These are phyloP conservation scores for Verticillium albo-atrum DNA, from an alignment of 2,329 filamentous ascomycete genomes.

Conservation along the genomic window DNA sequence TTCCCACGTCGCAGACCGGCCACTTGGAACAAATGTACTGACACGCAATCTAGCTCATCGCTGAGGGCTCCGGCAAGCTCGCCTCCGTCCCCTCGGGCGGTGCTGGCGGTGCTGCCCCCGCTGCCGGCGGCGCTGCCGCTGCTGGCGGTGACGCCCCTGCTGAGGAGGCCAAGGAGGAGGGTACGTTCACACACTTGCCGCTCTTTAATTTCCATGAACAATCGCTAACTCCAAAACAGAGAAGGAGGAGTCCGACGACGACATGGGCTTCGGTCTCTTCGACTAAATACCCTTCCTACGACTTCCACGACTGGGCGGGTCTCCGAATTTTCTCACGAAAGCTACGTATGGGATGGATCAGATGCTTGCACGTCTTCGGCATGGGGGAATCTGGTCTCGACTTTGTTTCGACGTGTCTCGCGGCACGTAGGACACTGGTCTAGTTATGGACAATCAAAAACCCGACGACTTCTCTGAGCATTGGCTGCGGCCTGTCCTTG, in stretches of 20 bases:
- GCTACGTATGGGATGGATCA: slow-evolving; percentile 24
- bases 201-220: slow-evolving; percentile 3
- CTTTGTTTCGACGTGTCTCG: slow-evolving; percentile 11
- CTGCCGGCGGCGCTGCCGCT: slow-evolving; percentile 63
- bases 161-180: slow-evolving; percentile 68
- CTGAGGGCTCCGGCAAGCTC: slow-evolving; percentile 87
- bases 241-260: slow-evolving; percentile 43
- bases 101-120: slow-evolving; percentile 65
- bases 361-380: slow-evolving; percentile 24
- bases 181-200: slow-evolving; percentile 55
- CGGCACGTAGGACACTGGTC: slow-evolving; percentile 8
- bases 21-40: background rate
- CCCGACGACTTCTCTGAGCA: slow-evolving; percentile 11
- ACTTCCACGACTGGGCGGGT: slow-evolving; percentile 20
- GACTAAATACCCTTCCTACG: slow-evolving; percentile 47
- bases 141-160: slow-evolving; percentile 60
- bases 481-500: background rate
- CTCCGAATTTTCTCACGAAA: slow-evolving; percentile 28
- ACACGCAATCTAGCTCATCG: slow-evolving; percentile 65
- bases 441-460: slow-evolving; percentile 12
- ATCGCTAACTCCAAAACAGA: slow-evolving; percentile 33
- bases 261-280: slow-evolving; percentile 64
- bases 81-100: slow-evolving; percentile 95
- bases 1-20: too few species aligned
- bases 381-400: slow-evolving; percentile 20